Evolutionary conservation across 73 alveolate species (phyloP).

Genomic region (Uronychia binucleata): DNA sequence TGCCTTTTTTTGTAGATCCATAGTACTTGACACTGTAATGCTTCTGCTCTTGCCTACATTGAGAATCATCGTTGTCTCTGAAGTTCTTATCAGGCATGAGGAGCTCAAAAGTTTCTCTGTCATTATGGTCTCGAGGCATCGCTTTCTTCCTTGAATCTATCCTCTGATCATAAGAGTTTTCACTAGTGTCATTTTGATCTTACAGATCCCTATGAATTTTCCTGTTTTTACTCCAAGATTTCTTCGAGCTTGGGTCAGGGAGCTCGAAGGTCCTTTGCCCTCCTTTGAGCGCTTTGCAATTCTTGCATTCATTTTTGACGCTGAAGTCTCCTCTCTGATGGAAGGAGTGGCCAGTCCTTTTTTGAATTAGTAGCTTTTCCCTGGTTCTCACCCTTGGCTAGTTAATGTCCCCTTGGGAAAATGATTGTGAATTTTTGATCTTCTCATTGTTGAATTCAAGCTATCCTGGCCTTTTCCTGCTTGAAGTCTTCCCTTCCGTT

Average conservation of each 20-base stretch:
- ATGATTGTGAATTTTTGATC: too few relatives aligned
- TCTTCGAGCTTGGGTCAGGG: not conserved
- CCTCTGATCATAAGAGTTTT: not conserved
- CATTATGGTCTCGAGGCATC: too few relatives aligned
- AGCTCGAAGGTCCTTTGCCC: not conserved
- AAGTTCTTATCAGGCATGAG: not conserved
- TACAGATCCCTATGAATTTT: not conserved
- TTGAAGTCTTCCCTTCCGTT: not conserved
- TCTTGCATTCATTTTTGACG: not conserved
- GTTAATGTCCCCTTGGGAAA: too few relatives aligned
- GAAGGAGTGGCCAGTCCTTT: not conserved
- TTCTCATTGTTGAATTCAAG: too few relatives aligned
- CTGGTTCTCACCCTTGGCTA: not conserved
- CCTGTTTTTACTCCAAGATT: not conserved
- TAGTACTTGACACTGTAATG: not conserved
- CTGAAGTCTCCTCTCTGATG: not conserved
- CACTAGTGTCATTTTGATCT: not conserved
- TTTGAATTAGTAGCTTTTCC: not conserved
- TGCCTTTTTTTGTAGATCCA: not conserved
- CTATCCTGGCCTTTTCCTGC: too few relatives aligned
- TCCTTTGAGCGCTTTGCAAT: too few relatives aligned
- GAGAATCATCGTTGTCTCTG: not conserved
- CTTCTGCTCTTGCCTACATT: not conserved
- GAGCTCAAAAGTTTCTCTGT: not conserved
- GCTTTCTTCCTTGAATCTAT: not conserved